Evolutionary conservation across 768 basidiomycete genomes (phyloP), one percentile per base, ranked within the genome.

Genomic region (Tricholoma sp.): DNA sequence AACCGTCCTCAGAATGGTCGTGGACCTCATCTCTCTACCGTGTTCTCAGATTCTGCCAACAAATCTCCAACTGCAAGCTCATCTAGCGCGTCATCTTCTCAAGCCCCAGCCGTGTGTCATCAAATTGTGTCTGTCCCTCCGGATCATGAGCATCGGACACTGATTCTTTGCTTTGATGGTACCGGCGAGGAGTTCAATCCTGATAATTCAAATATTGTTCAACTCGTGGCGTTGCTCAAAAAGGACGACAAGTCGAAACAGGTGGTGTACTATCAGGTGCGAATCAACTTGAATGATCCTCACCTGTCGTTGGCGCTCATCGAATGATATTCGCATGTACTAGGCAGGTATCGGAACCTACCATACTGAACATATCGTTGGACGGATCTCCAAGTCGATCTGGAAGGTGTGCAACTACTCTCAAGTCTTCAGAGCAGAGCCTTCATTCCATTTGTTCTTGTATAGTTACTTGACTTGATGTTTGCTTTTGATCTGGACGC

Each of bases 221-320:
- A 78, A 52, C 61, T 84, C 6, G 75, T 81, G 18, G 76, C 78
- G 3, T 58, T 79, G 57, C 63, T 84, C 57, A 79, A 77, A 70
- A 84, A 82, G 64, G 73, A 80, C 59, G 79, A 83, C 54, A 64
- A 69, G 34, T 65, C 66, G 31, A 71, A 81, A 63, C 83, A 84
- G 68, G 72, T 81, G 74, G 77, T 81, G 0, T 84, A 83, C 61
- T 84, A 84, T 60, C 82, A 83, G 71, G 81, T 75, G 45, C 28
- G 24, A 29, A 10, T 13, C 28, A 29, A n/a, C n/a, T n/a, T n/a
- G n/a, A n/a, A 15, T 29, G 28, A 24, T 47, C 15, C 6, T 7
- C 29, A 47, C 15, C 3, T 12, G 10, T 11, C 12, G 10, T 47
- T 29, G 12, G 15, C 13, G 24, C 8, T 29, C 28, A 29, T 29